Base-by-base conservation (phyloP, 768 basidiomycete species). In the Rubroboletus satanas region DNA sequence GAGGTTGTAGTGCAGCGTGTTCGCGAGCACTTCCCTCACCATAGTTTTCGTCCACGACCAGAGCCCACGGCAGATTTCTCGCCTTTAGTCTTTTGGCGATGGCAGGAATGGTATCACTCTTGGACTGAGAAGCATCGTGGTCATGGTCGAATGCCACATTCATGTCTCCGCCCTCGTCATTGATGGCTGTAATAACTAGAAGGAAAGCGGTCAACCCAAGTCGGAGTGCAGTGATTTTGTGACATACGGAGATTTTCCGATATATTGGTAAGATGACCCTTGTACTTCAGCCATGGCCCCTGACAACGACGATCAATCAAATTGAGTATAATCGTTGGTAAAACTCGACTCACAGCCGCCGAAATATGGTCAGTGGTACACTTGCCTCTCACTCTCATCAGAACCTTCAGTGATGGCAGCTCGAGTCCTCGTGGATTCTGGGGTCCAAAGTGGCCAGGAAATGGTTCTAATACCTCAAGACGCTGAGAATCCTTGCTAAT, bases 321-420 rank as follows among this genome's bases (percentile, higher is more conserved):
- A 35, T 28, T 47, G 33, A 52, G 33, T 52, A 23, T 15, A 35
- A 21, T 31, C 32, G 7, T 35, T n/a, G 6, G 33, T 32, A 41
- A 45, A 46, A 21, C 15, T 32, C n/a, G 38, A 74, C 85, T 48
- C 62, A 90, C 90, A 32, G 97, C 97, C 37, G 97, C 97, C 33
- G 91, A 94, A 54, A 98, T 99, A 68, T 98, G 97, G 66, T 99
- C 97, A 17, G 97, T 99, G 12, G 97, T 99, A 71, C 97, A 99
- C 74, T 99, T 98, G n/a, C 97, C 97, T 60, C 90, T 78, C 7
- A 98, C 92, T 31, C 93, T 77, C 81, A 98, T 83, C 47, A 99
- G 71, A 49, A 96, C 90, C 63, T 84, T 90, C 69, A 98, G 74
- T 23, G 81, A 62, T 9, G 93, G 88, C 15, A 98, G 77, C 74